Conservation (phyloP, 306 rosid genomes). For the Citrullus amarus region DNA sequence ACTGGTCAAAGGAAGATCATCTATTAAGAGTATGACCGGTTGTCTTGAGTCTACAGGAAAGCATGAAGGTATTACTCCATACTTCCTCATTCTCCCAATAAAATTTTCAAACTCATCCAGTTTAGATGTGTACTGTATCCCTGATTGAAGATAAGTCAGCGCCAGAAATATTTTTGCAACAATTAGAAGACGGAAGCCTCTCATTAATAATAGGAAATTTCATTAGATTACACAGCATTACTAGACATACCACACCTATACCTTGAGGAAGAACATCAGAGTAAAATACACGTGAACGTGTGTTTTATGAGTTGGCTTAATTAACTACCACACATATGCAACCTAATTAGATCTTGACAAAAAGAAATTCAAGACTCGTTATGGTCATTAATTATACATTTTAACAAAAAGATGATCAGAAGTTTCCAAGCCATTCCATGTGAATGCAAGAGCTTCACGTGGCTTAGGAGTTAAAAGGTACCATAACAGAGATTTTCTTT, state of each 20-base stretch:
- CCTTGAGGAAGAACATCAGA: neutral
- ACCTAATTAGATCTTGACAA: neutral
- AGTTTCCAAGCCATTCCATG: slow-evolving; percentile 4
- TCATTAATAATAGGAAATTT: neutral
- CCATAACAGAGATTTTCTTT: neutral
- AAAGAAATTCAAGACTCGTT: neutral
- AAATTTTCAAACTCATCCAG: slow-evolving; percentile 80
- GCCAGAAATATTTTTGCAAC: neutral
- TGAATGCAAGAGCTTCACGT: slow-evolving; percentile 8
- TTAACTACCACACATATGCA: neutral
- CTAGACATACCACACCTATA: neutral
- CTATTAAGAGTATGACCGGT: slow-evolving; percentile 56
- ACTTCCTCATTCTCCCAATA: slow-evolving; percentile 73
- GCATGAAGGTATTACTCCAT: slow-evolving; percentile 50
- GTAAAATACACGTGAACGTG: neutral
- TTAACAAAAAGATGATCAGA: neutral
- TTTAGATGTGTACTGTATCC: slow-evolving; percentile 63
- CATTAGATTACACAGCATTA: neutral
- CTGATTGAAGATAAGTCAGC: slow-evolving; percentile 27
- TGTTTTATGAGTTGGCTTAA: neutral
- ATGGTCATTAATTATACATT: neutral
- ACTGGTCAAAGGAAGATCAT: slow-evolving; percentile 73
- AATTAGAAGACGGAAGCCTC: neutral
- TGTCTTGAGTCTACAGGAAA: slow-evolving; percentile 42
- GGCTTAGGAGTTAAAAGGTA: neutral